Evolutionary conservation across 441 rosid genomes (phyloP).

Genomic region (Adansonia grandidieri): DNA sequence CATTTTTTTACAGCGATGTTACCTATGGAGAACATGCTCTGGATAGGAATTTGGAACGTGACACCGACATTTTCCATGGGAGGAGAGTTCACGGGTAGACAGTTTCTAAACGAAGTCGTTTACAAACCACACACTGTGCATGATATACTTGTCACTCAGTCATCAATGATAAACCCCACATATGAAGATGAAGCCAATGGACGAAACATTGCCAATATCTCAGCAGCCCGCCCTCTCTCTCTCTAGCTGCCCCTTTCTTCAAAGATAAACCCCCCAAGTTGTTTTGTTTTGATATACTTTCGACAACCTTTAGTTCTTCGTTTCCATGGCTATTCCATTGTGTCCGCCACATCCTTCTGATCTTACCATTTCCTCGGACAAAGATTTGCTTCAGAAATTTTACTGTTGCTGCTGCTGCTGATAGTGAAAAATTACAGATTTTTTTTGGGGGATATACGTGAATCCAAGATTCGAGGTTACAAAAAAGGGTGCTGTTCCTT

Average conservation of each 20-base stretch:
- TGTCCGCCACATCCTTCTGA: background rate
- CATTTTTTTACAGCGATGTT: background rate
- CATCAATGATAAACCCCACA: background rate
- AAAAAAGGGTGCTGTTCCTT: background rate
- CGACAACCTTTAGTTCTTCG: conserved; percentile 18
- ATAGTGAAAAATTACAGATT: background rate
- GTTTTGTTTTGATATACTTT: background rate
- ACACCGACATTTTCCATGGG: background rate
- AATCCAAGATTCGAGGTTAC: conserved; percentile 14
- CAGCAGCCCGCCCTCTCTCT: too few species aligned
- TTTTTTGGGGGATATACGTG: background rate
- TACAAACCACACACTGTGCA: background rate
- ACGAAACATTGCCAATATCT: background rate
- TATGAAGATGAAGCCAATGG: background rate
- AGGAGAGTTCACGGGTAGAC: background rate
- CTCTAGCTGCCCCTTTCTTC: background rate
- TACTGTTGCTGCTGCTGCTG: background rate
- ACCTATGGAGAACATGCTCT: background rate
- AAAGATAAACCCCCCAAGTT: background rate
- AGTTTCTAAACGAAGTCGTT: background rate
- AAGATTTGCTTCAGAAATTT: background rate
- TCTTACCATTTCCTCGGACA: conserved; percentile 13
- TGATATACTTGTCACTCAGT: background rate
- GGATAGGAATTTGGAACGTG: conserved; percentile 19
- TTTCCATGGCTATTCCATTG: background rate